phyloP scores from a whole-genome alignment of 2,329 filamentous ascomycete species.

The Thyridium curvatum region DNA sequence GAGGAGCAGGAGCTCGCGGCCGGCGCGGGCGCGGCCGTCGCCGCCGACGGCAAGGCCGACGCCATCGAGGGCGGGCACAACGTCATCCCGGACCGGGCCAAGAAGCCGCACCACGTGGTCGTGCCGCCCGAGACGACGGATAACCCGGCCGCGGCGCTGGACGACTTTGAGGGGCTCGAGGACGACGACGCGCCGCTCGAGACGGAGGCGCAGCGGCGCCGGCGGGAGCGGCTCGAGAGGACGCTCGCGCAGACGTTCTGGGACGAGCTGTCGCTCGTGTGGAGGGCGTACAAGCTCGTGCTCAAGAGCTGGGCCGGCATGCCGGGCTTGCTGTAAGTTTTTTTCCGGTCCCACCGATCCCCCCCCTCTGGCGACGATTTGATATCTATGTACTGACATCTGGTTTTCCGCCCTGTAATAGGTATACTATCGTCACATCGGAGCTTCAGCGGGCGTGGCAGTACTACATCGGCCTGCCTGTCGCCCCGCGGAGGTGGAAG shows the following conservation, averaged over 20 bases:
- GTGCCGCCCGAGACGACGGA: constrained; percentile 13
- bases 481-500: constrained; percentile 40
- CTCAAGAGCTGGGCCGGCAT: constrained; percentile 63
- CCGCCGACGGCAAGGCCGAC: constrained; percentile 58
- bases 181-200: constrained; percentile 36
- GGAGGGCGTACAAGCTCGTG: constrained; percentile 58
- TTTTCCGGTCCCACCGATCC: too few species aligned
- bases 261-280: constrained; percentile 59
- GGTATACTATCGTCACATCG: constrained; percentile 34
- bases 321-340: constrained; percentile 64
- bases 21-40: constrained; percentile 55
- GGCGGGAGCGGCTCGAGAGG: constrained; percentile 24
- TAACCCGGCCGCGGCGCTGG: constrained; percentile 14
- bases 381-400: not conserved
- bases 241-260: constrained; percentile 51
- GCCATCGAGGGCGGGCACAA: constrained; percentile 22
- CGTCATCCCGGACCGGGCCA: constrained; percentile 27
- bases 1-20: constrained; percentile 26
- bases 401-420: constrained; percentile 14
- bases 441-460: constrained; percentile 42
- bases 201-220: constrained; percentile 12
- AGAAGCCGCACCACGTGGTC: constrained; percentile 36
- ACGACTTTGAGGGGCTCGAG: constrained; percentile 18
- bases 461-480: constrained; percentile 46
- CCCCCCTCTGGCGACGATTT: too few species aligned